A percentile compares a stretch with the other conserved stretches of the same genome.
phyloP scores from a whole-genome alignment of 306 rosid genomes.

The Psophocarpus tetragonolobus region DNA sequence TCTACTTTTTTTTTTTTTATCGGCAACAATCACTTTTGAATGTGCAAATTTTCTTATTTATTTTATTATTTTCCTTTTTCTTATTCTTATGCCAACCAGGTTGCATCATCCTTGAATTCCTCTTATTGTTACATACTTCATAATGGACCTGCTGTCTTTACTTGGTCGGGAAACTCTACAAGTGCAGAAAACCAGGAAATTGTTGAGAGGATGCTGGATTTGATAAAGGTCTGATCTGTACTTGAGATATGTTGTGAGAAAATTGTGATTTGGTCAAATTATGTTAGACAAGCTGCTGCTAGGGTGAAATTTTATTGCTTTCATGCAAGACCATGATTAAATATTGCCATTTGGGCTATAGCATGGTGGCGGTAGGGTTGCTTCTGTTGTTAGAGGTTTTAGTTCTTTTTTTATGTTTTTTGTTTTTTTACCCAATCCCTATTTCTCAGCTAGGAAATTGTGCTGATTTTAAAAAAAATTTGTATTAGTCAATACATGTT shows the following conservation, averaged over 20 bases:
- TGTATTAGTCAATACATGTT: background rate
- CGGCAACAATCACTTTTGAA: conserved; percentile 15
- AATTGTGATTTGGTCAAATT: background rate
- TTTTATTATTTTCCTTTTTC: conserved; percentile 1
- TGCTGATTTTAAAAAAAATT: background rate
- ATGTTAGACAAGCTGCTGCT: conserved; percentile 13
- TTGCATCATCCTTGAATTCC: conserved; percentile 86
- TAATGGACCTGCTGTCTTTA: conserved; percentile 66
- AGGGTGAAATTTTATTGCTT: background rate
- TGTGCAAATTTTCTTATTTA: conserved; percentile 15
- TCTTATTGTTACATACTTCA: conserved; percentile 80
- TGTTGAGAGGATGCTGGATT: conserved; percentile 82
- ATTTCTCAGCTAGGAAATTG: background rate
- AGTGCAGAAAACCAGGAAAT: conserved; percentile 70
- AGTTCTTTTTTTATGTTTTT: background rate
- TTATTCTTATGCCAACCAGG: conserved; percentile 46
- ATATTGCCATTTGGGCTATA: background rate
- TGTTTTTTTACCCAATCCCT: background rate
- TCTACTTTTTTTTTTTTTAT: background rate
- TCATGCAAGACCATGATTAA: too few relatives aligned
- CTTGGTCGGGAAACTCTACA: conserved; percentile 84
- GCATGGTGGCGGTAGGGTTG: conserved; percentile 2
- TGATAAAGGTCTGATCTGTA: conserved; percentile 70
- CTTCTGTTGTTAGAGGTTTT: background rate
- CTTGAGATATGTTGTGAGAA: conserved; percentile 10